Evolutionary conservation across 129 eudicot species (phyloP), one percentile per base, ranked within the genome.

Genomic region (Ambrosia artemisiifolia): DNA sequence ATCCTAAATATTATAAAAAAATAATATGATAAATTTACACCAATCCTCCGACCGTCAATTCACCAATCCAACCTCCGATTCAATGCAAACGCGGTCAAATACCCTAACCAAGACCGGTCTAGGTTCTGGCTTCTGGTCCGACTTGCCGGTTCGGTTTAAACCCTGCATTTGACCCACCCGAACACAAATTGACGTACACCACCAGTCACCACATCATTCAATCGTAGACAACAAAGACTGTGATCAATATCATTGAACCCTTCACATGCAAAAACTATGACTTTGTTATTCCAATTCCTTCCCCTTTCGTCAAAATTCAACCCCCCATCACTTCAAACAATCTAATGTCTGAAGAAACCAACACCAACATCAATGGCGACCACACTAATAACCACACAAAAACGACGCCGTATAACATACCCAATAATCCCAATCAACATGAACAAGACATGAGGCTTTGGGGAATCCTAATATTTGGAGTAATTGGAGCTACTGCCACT

Each of bases 401-500:
- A 64, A 66, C 75, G 76, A 79, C 69, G 28, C 72, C 66, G 30
- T 63, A 81, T 18, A 82, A 77, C 50, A 42, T 5, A 63, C 35
- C 65, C 44, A 9, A 72, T 7, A 20, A 33, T 67, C 61, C 11
- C 8, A 42, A 70, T 13, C 40, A 67, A 34, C 78, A 66, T 57
- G 78, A 78, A 28, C 44, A 80, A 24, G 86, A 78, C n/a, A 83
- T 73, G 83, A 86, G 74, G 54, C 20, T 83, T 32, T 89, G 92
- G 95, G 95, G 96, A 19, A 82, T 87, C 73, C 66, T 86, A 1
- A 47, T 92, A 46, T 89, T 92, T 64, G 91, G 88, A 17, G 59
- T 92, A 32, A 83, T 92, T 36, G 98, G 98, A 64, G 98, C 98
- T 64, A 81, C 92, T 53, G 86, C 61, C 60, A 92, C 96, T 67